Conservation (phyloP, 108 stramenopile species). For the Pelagomonas calceolata region DNA sequence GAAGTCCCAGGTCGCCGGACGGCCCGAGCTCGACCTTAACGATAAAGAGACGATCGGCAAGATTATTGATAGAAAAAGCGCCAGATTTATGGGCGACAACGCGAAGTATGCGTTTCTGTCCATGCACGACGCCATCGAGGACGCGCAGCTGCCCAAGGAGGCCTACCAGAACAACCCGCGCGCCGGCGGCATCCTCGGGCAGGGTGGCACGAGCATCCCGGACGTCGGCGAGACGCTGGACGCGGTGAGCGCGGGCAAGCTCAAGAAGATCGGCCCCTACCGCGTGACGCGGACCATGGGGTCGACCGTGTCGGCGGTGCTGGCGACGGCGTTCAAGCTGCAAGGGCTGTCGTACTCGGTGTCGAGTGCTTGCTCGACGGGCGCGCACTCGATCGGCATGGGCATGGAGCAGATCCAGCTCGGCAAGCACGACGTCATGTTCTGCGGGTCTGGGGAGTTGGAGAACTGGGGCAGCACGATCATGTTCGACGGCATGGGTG, state of each 20-base stretch:
- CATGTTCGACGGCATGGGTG: slow-evolving; percentile 93
- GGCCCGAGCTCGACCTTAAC: slow-evolving; percentile 56
- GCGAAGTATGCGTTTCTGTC: slow-evolving; percentile 79
- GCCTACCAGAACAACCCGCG: slow-evolving; percentile 73
- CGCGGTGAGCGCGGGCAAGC: slow-evolving; percentile 58
- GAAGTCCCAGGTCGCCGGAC: slow-evolving; percentile 66
- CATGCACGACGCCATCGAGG: slow-evolving; percentile 66
- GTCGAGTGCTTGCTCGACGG: slow-evolving; percentile 74
- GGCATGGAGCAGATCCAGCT: slow-evolving; percentile 80
- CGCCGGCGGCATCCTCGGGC: slow-evolving; percentile 74
- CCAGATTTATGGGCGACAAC: slow-evolving; percentile 37
- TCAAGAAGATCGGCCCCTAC: slow-evolving; percentile 87
- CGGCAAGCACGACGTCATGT: slow-evolving; percentile 72
- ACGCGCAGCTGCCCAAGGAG: slow-evolving; percentile 62
- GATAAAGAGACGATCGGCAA: slow-evolving; percentile 51
- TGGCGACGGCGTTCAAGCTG: slow-evolving; percentile 49
- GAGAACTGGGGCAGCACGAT: slow-evolving; percentile 78
- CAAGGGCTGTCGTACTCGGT: slow-evolving; percentile 76
- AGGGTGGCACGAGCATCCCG: slow-evolving; percentile 77
- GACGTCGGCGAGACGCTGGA: slow-evolving; percentile 79
- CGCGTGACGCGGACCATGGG: slow-evolving; percentile 84
- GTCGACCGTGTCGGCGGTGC: slow-evolving; percentile 36
- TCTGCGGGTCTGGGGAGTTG: slow-evolving; percentile 81
- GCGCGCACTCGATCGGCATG: slow-evolving; percentile 82
- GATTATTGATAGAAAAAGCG: background rate